phyloP scores from a whole-genome alignment of 139 green algal genomes.

The Penium margaritaceum region DNA sequence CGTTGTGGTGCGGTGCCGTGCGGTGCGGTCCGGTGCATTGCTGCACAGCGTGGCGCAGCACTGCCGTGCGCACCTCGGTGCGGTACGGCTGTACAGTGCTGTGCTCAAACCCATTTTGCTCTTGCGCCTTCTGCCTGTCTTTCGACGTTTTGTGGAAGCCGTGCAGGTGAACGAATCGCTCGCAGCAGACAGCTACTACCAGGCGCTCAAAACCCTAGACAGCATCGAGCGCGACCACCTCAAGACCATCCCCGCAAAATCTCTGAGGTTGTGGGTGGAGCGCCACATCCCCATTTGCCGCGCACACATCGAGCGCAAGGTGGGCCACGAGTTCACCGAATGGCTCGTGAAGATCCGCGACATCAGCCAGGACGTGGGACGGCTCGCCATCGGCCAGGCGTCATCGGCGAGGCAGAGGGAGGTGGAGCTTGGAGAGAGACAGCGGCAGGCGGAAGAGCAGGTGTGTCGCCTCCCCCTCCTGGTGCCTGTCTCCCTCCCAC shows the following conservation, averaged over 20 bases:
- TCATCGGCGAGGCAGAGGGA: constrained; percentile 14
- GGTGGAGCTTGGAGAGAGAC: constrained; percentile 13
- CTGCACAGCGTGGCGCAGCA: too few relatives aligned
- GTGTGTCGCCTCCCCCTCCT: not conserved
- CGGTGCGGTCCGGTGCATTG: too few relatives aligned
- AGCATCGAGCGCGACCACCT: constrained; percentile 35
- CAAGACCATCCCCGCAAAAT: not conserved
- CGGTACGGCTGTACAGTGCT: too few relatives aligned
- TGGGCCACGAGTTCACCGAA: constrained; percentile 35
- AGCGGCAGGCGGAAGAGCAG: constrained; percentile 39
- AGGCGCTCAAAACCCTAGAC: constrained; percentile 24
- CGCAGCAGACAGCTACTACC: constrained; percentile 28
- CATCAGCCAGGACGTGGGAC: constrained; percentile 10
- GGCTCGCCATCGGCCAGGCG: constrained; percentile 30
- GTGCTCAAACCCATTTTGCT: too few relatives aligned
- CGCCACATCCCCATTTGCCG: constrained; percentile 15
- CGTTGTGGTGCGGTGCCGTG: too few relatives aligned
- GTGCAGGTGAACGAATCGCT: constrained; percentile 30
- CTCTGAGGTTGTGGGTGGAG: constrained; percentile 14
- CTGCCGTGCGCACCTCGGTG: too few relatives aligned
- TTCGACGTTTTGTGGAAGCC: too few relatives aligned
- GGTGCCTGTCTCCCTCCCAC: not conserved
- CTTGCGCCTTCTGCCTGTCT: too few relatives aligned
- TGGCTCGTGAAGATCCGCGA: constrained; percentile 35
- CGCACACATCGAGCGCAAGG: constrained; percentile 26